These are phyloP conservation scores for Emmonsia crescens DNA, from an alignment of 2,329 filamentous ascomycete species.

Conservation along the genomic window DNA sequence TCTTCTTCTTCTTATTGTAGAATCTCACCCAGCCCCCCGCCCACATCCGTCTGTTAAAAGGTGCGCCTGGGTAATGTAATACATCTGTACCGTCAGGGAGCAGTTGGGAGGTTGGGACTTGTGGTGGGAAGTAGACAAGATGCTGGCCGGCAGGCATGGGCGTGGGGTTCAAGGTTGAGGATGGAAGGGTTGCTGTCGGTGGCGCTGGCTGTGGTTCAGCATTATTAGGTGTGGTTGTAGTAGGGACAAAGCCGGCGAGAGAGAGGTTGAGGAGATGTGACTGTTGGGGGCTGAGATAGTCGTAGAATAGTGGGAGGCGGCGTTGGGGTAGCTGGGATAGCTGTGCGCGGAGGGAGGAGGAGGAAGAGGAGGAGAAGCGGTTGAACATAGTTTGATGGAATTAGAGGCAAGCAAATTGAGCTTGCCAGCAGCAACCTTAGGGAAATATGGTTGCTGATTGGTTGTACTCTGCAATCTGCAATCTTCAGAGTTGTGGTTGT, in stretches of 20 bases:
- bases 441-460: neutral
- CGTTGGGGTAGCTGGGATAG: constrained; percentile 42
- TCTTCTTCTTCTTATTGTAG: constrained; percentile 13
- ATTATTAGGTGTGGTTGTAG: constrained; percentile 7
- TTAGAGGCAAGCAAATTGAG: neutral
- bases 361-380: too few species aligned
- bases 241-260: constrained; percentile 46
- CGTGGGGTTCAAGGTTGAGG: constrained; percentile 17
- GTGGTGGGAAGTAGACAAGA: constrained; percentile 75
- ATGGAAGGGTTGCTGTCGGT: constrained; percentile 29
- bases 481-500: neutral
- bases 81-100: constrained; percentile 76
- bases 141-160: constrained; percentile 52
- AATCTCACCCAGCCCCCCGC: constrained; percentile 65
- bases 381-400: neutral
- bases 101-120: constrained; percentile 50
- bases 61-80: constrained; percentile 60
- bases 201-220: neutral
- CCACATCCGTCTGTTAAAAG: constrained; percentile 76
- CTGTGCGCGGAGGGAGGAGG: constrained; percentile 28
- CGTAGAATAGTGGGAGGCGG: constrained; percentile 39
- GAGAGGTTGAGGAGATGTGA: constrained; percentile 56
- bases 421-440: neutral
- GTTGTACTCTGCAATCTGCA: neutral
- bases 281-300: constrained; percentile 50